These are phyloP conservation scores for Colletotrichum ledebouriae DNA, from an alignment of 2,329 filamentous ascomycete species.

Conservation along the genomic window DNA sequence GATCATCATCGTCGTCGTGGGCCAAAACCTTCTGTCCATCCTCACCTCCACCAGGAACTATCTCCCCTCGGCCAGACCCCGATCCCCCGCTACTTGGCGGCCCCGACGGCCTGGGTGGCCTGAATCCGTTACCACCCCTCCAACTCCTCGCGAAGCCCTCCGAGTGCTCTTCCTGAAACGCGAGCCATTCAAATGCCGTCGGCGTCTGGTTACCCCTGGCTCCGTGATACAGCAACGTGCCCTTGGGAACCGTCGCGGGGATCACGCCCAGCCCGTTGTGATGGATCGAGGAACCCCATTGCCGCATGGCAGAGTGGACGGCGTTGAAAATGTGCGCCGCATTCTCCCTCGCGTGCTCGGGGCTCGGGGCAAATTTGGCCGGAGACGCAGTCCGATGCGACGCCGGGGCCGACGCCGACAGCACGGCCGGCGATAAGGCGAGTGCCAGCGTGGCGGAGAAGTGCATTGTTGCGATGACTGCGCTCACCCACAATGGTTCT, in stretches of 20 bases:
- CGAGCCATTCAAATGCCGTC: slow-evolving; percentile 75
- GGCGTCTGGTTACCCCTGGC: slow-evolving; percentile 60
- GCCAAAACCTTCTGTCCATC: slow-evolving; percentile 6
- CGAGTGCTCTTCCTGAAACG: slow-evolving; percentile 83
- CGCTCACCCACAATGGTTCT: background rate
- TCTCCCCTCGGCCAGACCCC: background rate
- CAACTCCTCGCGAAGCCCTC: slow-evolving; percentile 68
- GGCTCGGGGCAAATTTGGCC: slow-evolving; percentile 48
- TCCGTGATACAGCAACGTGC: slow-evolving; percentile 78
- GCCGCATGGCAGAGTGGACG: slow-evolving; percentile 77
- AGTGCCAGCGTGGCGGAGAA: slow-evolving; percentile 24
- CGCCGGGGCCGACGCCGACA: slow-evolving; percentile 31
- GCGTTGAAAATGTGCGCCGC: slow-evolving; percentile 79
- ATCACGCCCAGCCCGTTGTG: slow-evolving; percentile 84
- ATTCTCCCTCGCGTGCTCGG: slow-evolving; percentile 60
- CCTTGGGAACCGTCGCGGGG: slow-evolving; percentile 72
- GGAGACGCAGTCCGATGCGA: background rate
- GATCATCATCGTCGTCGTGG: slow-evolving; percentile 32
- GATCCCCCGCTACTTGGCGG: slow-evolving; percentile 14
- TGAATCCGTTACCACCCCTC: background rate
- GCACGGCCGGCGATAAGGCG: slow-evolving; percentile 13
- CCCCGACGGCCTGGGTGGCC: slow-evolving; percentile 17
- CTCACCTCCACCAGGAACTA: background rate
- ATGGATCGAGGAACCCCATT: slow-evolving; percentile 79
- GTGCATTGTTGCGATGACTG: background rate